phyloP scores from a whole-genome alignment of 805 yeast species.

The Pichia occidentalis region DNA sequence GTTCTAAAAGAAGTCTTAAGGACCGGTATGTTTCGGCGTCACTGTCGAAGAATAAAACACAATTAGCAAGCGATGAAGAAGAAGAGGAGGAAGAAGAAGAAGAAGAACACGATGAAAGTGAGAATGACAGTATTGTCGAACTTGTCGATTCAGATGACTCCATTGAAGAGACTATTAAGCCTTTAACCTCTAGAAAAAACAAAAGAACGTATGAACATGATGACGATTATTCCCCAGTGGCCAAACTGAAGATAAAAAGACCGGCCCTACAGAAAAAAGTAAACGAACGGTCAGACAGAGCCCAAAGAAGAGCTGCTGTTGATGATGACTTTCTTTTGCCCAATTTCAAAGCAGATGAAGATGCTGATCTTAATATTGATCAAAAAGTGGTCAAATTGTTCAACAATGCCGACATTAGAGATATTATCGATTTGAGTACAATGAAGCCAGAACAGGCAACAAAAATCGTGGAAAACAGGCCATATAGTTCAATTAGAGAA shows the following conservation, averaged over 20 bases:
- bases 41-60: constrained; percentile 1
- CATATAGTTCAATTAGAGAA: constrained; percentile 52
- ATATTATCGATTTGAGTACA: constrained; percentile 73
- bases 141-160: constrained; percentile 10
- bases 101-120: constrained; percentile 6
- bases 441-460: constrained; percentile 63
- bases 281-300: constrained; percentile 12
- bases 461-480: constrained; percentile 58
- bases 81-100: constrained; percentile 7
- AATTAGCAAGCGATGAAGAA: constrained; percentile 10
- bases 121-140: constrained; percentile 2
- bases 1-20: constrained; percentile 17
- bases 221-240: constrained; percentile 31
- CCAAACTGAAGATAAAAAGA: neutral
- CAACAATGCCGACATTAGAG: constrained; percentile 68
- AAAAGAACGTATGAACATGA: constrained; percentile 42
- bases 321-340: constrained; percentile 31
- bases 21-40: constrained; percentile 19
- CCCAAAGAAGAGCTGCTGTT: constrained; percentile 11
- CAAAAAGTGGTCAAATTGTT: constrained; percentile 66
- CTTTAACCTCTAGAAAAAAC: constrained; percentile 2
- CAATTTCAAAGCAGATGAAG: constrained; percentile 25
- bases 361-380: constrained; percentile 40
- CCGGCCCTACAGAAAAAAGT: neutral
- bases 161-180: constrained; percentile 4